Conservation (phyloP, 2,329 filamentous ascomycete genomes). For the Talaromyces piceae region DNA sequence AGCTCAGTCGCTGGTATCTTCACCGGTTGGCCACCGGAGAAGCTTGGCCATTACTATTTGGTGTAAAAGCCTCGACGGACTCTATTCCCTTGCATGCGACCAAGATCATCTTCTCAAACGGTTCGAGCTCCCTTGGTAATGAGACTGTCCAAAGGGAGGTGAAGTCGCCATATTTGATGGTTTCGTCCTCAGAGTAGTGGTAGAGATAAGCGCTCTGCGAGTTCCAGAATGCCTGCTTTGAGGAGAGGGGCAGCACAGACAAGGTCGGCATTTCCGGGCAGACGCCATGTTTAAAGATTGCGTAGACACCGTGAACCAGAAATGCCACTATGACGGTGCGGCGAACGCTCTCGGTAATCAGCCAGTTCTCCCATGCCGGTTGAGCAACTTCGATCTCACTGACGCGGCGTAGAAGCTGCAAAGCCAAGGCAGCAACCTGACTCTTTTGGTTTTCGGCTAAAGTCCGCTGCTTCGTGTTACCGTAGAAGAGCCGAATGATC, state of each 20-base stretch:
- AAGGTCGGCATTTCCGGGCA: conserved; percentile 4
- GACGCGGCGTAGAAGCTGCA: conserved; percentile 1
- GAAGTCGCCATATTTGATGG: not conserved
- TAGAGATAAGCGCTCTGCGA: not conserved
- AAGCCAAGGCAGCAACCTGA: not conserved
- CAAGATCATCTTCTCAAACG: conserved; percentile 1
- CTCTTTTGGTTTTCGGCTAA: conserved; percentile 1
- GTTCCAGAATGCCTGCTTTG: conserved; percentile 2
- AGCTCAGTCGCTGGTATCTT: not conserved
- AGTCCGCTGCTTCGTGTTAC: not conserved
- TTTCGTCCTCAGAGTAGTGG: not conserved
- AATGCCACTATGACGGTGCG: conserved; percentile 6
- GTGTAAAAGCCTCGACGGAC: not conserved
- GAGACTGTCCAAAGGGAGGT: not conserved
- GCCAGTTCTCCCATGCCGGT: conserved; percentile 3
- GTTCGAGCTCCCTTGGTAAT: not conserved
- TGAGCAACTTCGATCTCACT: not conserved
- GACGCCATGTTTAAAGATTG: conserved; percentile 1
- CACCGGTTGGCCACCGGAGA: not conserved
- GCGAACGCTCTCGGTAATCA: conserved; percentile 6
- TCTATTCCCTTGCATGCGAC: conserved; percentile 5
- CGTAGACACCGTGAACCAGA: conserved; percentile 1
- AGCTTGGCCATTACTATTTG: not conserved
- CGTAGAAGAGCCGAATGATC: conserved; percentile 4
- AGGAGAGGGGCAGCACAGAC: conserved; percentile 1